These are phyloP conservation scores for Suillus bovinus DNA, from an alignment of 768 basidiomycete genomes.

Conservation along the genomic window DNA sequence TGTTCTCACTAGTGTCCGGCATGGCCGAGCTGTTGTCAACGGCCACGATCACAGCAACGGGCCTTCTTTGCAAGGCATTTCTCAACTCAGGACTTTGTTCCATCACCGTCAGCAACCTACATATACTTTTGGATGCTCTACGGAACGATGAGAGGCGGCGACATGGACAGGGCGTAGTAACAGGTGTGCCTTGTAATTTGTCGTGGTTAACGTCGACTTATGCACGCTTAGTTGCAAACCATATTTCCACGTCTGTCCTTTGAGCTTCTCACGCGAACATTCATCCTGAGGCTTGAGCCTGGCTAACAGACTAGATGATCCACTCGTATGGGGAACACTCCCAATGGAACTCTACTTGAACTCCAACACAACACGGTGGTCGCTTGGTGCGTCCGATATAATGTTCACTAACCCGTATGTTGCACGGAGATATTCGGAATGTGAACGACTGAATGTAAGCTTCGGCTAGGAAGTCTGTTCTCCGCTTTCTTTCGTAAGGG, in stretches of 20 bases:
- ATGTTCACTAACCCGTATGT: constrained; percentile 92
- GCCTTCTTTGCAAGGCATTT: constrained; percentile 78
- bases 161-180: constrained; percentile 65
- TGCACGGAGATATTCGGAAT: constrained; percentile 1
- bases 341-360: constrained; percentile 62
- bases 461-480: constrained; percentile 60
- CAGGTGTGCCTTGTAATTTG: constrained; percentile 48
- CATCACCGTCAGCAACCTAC: constrained; percentile 70
- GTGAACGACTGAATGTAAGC: constrained; percentile 16
- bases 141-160: constrained; percentile 40
- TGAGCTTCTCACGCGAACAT: not conserved
- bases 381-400: constrained; percentile 89
- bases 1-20: not conserved
- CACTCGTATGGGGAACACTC: constrained; percentile 84
- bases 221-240: constrained; percentile 73
- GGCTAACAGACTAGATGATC: constrained; percentile 69
- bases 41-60: constrained; percentile 63
- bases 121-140: constrained; percentile 63
- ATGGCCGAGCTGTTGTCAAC: constrained; percentile 52
- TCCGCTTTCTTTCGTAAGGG: constrained; percentile 85
- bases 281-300: constrained; percentile 10
- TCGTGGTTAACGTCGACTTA: constrained; percentile 6
- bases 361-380: constrained; percentile 76
- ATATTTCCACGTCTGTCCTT: constrained; percentile 80
- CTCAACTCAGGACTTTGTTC: constrained; percentile 66